These are phyloP conservation scores for Puccinia polysora DNA, from an alignment of 1,284 basidiomycete genomes.

Conservation along the genomic window DNA sequence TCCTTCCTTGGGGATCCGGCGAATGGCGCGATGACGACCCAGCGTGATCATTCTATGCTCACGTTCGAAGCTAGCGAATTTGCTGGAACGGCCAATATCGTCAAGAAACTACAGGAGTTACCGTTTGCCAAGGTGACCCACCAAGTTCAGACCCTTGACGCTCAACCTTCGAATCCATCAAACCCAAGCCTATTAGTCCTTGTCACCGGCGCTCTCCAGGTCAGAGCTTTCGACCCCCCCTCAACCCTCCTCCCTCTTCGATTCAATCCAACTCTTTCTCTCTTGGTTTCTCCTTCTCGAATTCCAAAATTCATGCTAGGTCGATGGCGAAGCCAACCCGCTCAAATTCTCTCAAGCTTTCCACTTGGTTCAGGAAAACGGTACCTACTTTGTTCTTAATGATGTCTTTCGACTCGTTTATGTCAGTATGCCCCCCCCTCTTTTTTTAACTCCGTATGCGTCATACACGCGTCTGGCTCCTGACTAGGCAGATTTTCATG, in stretches of 20 bases:
- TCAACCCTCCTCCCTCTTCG: not conserved
- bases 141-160: conserved; percentile 77
- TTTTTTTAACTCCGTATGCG: too few species aligned
- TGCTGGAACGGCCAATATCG: conserved; percentile 63
- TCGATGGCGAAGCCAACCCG: conserved; percentile 73
- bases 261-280: not conserved
- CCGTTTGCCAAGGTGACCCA: conserved; percentile 79
- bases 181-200: conserved; percentile 71
- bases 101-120: conserved; percentile 77
- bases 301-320: conserved; percentile 56
- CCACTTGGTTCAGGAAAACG: conserved; percentile 75
- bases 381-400: conserved; percentile 74
- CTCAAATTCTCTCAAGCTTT: conserved; percentile 85
- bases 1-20: too few species aligned
- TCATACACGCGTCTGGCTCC: too few species aligned
- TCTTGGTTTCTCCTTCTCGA: not conserved
- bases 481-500: too few species aligned
- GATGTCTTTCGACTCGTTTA: conserved; percentile 49
- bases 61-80: conserved; percentile 71
- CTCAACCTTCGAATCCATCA: conserved; percentile 71
- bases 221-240: not conserved
- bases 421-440: too few species aligned
- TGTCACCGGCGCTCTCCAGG: conserved; percentile 72
- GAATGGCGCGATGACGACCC: too few species aligned
- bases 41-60: conserved; percentile 78